Conservation (phyloP, 2,329 filamentous ascomycete species). For the Penicillium sp. region DNA sequence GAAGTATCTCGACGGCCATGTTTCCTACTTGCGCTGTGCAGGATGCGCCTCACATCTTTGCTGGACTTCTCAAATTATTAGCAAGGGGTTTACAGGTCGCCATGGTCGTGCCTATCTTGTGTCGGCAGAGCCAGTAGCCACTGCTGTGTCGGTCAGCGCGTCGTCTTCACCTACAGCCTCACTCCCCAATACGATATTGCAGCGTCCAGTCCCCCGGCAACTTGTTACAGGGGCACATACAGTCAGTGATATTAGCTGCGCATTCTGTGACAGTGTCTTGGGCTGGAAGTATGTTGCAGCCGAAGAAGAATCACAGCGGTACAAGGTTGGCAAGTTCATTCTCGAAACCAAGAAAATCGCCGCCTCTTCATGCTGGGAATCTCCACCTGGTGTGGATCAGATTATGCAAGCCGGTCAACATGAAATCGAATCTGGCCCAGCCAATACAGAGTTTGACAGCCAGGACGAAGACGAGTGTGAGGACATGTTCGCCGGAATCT, state of each 20-base stretch:
- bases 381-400: slow-evolving; percentile 15
- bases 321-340: slow-evolving; percentile 67
- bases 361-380: slow-evolving; percentile 53
- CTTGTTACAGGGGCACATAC: slow-evolving; percentile 63
- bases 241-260: slow-evolving; percentile 59
- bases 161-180: slow-evolving; percentile 32
- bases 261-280: slow-evolving; percentile 54
- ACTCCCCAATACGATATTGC: slow-evolving; percentile 59
- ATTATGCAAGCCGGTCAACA: neutral
- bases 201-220: slow-evolving; percentile 56
- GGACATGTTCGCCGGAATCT: slow-evolving; percentile 61
- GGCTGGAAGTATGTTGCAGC: slow-evolving; percentile 66
- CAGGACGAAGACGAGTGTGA: slow-evolving; percentile 67
- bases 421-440: slow-evolving; percentile 14
- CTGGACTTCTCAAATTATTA: slow-evolving; percentile 58
- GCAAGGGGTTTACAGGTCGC: slow-evolving; percentile 64
- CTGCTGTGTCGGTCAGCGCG: slow-evolving; percentile 28
- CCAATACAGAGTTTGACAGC: slow-evolving; percentile 58
- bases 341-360: slow-evolving; percentile 59
- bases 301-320: slow-evolving; percentile 59
- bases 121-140: slow-evolving; percentile 40
- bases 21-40: slow-evolving; percentile 57
- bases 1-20: slow-evolving; percentile 46
- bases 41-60: slow-evolving; percentile 60
- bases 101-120: slow-evolving; percentile 65